Evolutionary conservation across 495 filamentous ascomycete species (phyloP).

Genomic region (Penicillium mononematosum): DNA sequence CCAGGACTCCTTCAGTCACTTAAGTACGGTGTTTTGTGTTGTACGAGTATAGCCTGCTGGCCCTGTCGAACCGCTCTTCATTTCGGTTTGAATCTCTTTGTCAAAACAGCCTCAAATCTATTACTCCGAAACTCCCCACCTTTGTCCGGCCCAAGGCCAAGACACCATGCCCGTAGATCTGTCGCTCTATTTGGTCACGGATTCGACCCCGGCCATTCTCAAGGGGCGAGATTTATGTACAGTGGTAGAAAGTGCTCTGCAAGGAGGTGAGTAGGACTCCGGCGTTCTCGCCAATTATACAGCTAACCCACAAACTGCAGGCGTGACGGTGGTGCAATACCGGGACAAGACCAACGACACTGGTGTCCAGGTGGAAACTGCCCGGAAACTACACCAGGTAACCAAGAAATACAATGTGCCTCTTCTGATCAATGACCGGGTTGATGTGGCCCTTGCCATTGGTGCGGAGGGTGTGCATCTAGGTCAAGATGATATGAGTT

Average conservation of each 20-base stretch:
- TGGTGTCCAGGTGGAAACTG: constrained; percentile 65
- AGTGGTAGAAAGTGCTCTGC: constrained; percentile 73
- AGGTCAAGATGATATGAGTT: constrained; percentile 91
- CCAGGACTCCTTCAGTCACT: neutral
- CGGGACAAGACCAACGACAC: constrained; percentile 86
- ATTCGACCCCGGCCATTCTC: constrained; percentile 79
- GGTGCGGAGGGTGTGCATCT: constrained; percentile 90
- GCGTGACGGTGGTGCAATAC: constrained; percentile 85
- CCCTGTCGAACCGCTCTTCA: neutral
- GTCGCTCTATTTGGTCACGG: constrained; percentile 86
- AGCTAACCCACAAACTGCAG: constrained; percentile 32
- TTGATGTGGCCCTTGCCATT: constrained; percentile 84
- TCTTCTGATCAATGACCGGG: constrained; percentile 91
- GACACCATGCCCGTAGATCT: constrained; percentile 49
- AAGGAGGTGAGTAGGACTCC: constrained; percentile 55
- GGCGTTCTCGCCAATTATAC: neutral
- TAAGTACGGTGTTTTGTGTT: neutral
- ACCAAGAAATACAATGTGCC: constrained; percentile 69
- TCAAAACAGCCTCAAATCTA: neutral
- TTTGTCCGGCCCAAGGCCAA: constrained; percentile 2
- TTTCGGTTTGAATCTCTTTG: neutral
- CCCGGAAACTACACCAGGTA: constrained; percentile 65
- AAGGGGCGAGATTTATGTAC: constrained; percentile 64
- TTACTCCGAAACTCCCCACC: neutral
- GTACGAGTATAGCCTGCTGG: constrained; percentile 4